These are phyloP conservation scores for Colletotrichum coccodes DNA, from an alignment of 2,329 filamentous ascomycete genomes.

Conservation along the genomic window DNA sequence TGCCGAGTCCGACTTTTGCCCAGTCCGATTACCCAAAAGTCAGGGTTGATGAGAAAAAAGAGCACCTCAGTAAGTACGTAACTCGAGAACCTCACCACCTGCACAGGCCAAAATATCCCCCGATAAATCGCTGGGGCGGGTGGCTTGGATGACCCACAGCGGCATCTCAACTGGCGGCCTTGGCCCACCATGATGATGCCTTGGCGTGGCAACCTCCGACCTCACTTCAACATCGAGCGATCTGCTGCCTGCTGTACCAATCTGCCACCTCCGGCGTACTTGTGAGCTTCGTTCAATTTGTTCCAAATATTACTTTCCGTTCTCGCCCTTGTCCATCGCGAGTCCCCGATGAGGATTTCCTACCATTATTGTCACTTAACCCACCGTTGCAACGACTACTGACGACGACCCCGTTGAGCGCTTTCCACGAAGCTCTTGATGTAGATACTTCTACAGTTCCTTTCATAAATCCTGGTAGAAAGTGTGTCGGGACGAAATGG, in stretches of 20 bases:
- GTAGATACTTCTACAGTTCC: no score
- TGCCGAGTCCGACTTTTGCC: conserved; percentile 1
- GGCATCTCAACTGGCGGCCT: not conserved
- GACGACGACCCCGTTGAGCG: no score
- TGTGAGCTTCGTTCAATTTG: no score
- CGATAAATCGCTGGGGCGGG: not conserved
- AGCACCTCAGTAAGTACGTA: not conserved
- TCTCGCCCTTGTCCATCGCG: no score
- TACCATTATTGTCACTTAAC: no score
- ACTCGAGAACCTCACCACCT: not conserved
- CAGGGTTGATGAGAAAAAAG: not conserved
- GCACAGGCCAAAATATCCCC: not conserved
- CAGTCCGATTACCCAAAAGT: not conserved
- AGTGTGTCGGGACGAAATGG: no score
- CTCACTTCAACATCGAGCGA: not conserved
- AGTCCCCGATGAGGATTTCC: no score
- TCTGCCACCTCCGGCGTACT: not conserved
- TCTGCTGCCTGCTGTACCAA: not conserved
- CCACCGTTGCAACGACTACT: no score
- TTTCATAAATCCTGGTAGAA: no score
- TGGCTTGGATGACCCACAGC: not conserved
- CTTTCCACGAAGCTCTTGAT: no score
- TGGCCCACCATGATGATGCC: not conserved
- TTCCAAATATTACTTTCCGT: no score
- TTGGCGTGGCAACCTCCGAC: conserved; percentile 7